Evolutionary conservation across 805 yeast species (phyloP).

Genomic region (Myxozyma nipponensis): DNA sequence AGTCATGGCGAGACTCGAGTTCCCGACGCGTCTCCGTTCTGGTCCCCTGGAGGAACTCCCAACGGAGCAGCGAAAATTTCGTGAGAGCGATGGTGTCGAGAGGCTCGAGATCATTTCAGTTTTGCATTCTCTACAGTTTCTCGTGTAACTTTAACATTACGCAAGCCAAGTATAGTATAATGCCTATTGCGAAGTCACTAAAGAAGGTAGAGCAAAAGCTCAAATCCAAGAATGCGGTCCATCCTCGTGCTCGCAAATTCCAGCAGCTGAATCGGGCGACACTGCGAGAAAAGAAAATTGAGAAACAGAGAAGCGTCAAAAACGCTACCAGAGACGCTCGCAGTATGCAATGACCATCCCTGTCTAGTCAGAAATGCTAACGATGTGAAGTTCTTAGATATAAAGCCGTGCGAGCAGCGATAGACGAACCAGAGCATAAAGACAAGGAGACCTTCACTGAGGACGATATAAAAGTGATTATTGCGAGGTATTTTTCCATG

Average conservation of each 20-base stretch:
- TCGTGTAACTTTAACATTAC: too few relatives aligned
- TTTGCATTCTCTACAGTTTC: too few relatives aligned
- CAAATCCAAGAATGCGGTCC: slow-evolving; percentile 53
- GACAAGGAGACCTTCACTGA: slow-evolving; percentile 45
- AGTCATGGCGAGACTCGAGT: too few relatives aligned
- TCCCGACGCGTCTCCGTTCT: too few relatives aligned
- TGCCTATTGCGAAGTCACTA: slow-evolving; percentile 69
- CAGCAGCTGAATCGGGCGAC: slow-evolving; percentile 83
- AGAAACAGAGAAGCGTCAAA: slow-evolving; percentile 50
- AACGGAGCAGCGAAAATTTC: too few relatives aligned
- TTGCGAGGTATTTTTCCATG: slow-evolving; percentile 30
- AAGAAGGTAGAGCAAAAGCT: slow-evolving; percentile 60
- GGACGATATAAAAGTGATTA: slow-evolving; percentile 58
- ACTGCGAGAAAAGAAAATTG: slow-evolving; percentile 70
- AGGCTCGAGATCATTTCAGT: too few relatives aligned
- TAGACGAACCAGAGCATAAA: slow-evolving; percentile 38
- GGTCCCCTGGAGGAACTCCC: too few relatives aligned
- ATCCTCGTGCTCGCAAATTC: slow-evolving; percentile 86
- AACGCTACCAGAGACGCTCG: slow-evolving; percentile 47
- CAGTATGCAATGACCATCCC: slow-evolving; percentile 21
- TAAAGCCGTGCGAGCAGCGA: slow-evolving; percentile 57
- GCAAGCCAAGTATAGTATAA: slow-evolving; percentile 29
- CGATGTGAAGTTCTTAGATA: slow-evolving; percentile 45
- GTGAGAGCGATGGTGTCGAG: too few relatives aligned
- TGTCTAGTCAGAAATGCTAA: not conserved